Evolutionary conservation across 2,329 filamentous ascomycete species (phyloP), one percentile per base, ranked within the genome.

Genomic region (Coniosporium tulheliwenetii): DNA sequence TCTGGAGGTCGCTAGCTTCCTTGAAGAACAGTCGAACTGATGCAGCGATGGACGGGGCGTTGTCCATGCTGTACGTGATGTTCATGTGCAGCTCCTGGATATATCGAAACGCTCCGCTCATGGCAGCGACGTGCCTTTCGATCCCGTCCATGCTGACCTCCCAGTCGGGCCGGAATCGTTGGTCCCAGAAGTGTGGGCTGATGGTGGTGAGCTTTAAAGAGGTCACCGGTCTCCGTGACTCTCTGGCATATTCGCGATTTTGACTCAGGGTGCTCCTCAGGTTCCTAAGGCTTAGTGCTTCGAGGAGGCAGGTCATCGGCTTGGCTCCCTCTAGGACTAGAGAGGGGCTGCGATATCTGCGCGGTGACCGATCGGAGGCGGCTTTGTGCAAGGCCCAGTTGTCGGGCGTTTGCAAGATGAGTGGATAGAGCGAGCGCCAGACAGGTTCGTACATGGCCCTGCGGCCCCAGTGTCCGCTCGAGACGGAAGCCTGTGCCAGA

Each of bases 21-120:
- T 30, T 10, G 13, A 32, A 8, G 30, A 10, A 47, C 29, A 8
- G 47, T 49, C 2, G 38, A 16, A 16, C 26, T 19, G 13, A 43
- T 33, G 9, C 50, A 40, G 19, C 19, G 30, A 35, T 47, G 45
- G 46, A 46, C 52, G 5, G 50, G 43, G 8, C 43, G 48, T 41
- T 40, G 43, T 30, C 15, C 40, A 40, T 37, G 39, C 26, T 32
- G 47, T 48, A 30, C 41, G 43, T 30, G 33, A 44, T 32, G 42
- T 42, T 19, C 36, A 44, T n/a, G 10, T 42, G 30, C 16, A 42
- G 41, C 10, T 39, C 30, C 4, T 30, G 35, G n/a, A 42, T 30
- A 15, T 38, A n/a, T 10, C 8, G 15, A 31, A 42, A 42, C 5
- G 41, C 41, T 5, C 13, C 5, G 29, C 36, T 34, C 41, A 42